A percentile compares a stretch with the other conserved stretches of the same genome.
These are phyloP conservation scores for Cairneyella variabilis DNA, from an alignment of 495 filamentous ascomycete genomes.

Conservation along the genomic window DNA sequence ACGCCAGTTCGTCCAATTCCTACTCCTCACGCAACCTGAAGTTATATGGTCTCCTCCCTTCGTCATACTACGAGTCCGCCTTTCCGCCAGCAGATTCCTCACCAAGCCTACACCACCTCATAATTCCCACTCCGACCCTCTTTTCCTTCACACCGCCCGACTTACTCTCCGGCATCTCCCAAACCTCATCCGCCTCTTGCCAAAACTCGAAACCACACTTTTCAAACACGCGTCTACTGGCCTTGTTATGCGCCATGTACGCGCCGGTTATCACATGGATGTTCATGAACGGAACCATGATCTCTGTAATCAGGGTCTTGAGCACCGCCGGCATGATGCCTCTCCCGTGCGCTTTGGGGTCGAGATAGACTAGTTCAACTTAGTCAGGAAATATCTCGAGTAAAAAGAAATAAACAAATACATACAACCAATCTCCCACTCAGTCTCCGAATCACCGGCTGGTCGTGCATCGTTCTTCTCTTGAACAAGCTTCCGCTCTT, in stretches of 20 bases:
- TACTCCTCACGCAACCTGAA: neutral
- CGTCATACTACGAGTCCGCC: no score
- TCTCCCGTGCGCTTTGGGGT: neutral
- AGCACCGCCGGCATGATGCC: conserved; percentile 4
- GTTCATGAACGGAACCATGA: conserved; percentile 6
- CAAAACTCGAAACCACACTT: conserved; percentile 5
- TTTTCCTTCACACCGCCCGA: neutral
- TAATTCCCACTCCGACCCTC: conserved; percentile 4
- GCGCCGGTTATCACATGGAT: neutral
- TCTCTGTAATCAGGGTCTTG: neutral
- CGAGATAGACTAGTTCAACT: neutral
- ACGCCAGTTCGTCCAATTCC: neutral
- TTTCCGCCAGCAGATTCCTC: no score
- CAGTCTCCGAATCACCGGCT: conserved; percentile 2
- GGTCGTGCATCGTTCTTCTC: neutral
- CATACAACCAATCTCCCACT: conserved; percentile 4
- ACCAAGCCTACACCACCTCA: no score
- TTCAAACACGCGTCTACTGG: conserved; percentile 5
- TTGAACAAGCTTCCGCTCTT: neutral
- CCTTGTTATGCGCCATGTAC: neutral
- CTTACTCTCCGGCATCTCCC: conserved; percentile 4
- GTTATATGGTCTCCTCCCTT: neutral
- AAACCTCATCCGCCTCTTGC: neutral
- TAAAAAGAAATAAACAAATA: neutral
- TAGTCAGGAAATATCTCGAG: neutral